Conservation (phyloP, 139 green algal genomes). For the Zygnema cylindricum region DNA sequence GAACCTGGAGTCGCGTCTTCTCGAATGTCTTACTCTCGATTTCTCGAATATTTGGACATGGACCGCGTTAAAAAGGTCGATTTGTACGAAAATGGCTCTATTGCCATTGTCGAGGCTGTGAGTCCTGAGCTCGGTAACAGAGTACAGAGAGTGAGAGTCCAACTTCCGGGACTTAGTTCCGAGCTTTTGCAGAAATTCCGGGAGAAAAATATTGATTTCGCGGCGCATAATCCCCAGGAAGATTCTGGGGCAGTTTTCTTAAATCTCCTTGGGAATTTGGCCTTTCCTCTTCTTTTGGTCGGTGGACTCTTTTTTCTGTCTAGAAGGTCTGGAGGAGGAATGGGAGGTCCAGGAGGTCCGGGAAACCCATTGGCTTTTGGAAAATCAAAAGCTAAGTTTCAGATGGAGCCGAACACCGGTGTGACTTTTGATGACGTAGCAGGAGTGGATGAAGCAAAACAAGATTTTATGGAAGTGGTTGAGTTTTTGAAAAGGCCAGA, state of each 20-base stretch:
- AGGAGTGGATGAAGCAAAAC: conserved; percentile 98
- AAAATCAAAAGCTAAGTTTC: conserved; percentile 97
- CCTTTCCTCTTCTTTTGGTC: conserved; percentile 98
- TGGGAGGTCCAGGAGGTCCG: conserved; percentile 83
- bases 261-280: conserved; percentile 89
- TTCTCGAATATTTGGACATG: conserved; percentile 99
- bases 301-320: conserved; percentile 99
- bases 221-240: conserved; percentile 90
- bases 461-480: conserved; percentile 99
- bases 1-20: conserved; percentile 86
- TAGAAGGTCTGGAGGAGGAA: conserved; percentile 71
- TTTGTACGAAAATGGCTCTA: conserved; percentile 99
- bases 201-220: conserved; percentile 99
- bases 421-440: conserved; percentile 97
- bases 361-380: conserved; percentile 96
- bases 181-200: conserved; percentile 97
- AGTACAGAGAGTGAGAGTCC: conserved; percentile 97
- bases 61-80: conserved; percentile 99
- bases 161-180: conserved; percentile 89
- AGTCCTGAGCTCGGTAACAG: conserved; percentile 98
- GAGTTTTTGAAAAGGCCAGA: conserved; percentile 99
- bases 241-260: conserved; percentile 86
- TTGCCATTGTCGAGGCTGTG: conserved; percentile 98
- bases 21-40: conserved; percentile 98
- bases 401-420: conserved; percentile 97